Percentiles rank a stretch among this genome's conserved stretches.
Conservation (phyloP, 1,139 yeast genomes). For the Ogataea hybrid region DNA sequence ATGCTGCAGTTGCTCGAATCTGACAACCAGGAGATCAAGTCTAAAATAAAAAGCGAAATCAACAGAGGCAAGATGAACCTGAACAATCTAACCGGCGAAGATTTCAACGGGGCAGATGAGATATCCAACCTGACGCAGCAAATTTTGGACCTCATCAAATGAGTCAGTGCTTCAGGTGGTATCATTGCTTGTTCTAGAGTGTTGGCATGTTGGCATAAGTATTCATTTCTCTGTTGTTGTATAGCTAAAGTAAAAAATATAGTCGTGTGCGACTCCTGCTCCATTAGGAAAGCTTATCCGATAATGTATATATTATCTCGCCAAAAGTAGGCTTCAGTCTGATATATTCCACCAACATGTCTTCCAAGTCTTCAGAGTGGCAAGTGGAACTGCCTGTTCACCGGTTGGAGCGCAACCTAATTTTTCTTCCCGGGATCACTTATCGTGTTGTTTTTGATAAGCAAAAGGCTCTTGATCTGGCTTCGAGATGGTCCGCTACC, state of each 20-base stretch:
- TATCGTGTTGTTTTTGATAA: slow-evolving; percentile 54
- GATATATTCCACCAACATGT: neutral
- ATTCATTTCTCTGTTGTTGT: slow-evolving; percentile 9
- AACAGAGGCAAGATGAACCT: slow-evolving; percentile 31
- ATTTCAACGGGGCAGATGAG: slow-evolving; percentile 60
- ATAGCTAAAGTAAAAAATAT: slow-evolving; percentile 1
- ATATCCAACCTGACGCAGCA: slow-evolving; percentile 78
- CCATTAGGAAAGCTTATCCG: slow-evolving; percentile 15
- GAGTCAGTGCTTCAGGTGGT: neutral
- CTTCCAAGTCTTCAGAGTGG: slow-evolving; percentile 11
- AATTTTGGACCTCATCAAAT: slow-evolving; percentile 45
- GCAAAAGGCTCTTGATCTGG: slow-evolving; percentile 47
- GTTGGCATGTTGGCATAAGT: slow-evolving; percentile 10
- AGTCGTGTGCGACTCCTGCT: slow-evolving; percentile 11
- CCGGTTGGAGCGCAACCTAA: slow-evolving; percentile 31
- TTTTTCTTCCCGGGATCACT: slow-evolving; percentile 59
- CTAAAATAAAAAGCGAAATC: slow-evolving; percentile 52
- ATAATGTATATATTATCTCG: slow-evolving; percentile 1
- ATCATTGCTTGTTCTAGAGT: slow-evolving; percentile 5
- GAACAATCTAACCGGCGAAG: slow-evolving; percentile 31
- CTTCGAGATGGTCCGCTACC: slow-evolving; percentile 25
- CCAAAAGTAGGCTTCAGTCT: neutral
- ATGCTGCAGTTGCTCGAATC: slow-evolving; percentile 89
- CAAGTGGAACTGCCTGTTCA: slow-evolving; percentile 20
- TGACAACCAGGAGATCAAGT: slow-evolving; percentile 67